phyloP scores from a whole-genome alignment of 2,329 filamentous ascomycete genomes.

The Colletotrichum agaves region DNA sequence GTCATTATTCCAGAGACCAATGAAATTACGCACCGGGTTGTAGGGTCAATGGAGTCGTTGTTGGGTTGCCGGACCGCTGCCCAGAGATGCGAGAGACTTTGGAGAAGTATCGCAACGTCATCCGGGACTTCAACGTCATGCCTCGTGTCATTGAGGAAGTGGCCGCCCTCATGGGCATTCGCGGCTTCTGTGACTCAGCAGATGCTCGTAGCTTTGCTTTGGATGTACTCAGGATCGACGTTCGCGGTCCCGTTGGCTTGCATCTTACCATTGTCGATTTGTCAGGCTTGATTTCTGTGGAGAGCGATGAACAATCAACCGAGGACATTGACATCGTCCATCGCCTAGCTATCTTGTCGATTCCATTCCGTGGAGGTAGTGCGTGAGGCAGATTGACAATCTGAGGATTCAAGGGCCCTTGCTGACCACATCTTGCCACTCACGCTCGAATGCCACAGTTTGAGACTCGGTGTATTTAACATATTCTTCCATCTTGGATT shows the following conservation, averaged over 20 bases:
- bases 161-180: neutral
- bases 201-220: neutral
- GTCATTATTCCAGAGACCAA: no score
- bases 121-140: neutral
- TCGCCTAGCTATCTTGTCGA: no score
- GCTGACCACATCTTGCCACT: no score
- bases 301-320: neutral
- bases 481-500: no score
- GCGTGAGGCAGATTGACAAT: no score
- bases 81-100: neutral
- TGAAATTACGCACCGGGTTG: no score
- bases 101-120: neutral
- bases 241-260: neutral
- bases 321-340: neutral
- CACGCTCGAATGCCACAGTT: no score
- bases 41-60: no score
- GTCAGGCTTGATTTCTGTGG: neutral
- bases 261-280: neutral
- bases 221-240: neutral
- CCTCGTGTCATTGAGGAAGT: neutral
- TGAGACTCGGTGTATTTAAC: no score
- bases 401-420: no score
- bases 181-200: neutral
- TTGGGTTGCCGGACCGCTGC: neutral
- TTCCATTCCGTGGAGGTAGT: no score